Conservation (phyloP, 2,329 filamentous ascomycete species). For the Trichoderma cornu-damae region DNA sequence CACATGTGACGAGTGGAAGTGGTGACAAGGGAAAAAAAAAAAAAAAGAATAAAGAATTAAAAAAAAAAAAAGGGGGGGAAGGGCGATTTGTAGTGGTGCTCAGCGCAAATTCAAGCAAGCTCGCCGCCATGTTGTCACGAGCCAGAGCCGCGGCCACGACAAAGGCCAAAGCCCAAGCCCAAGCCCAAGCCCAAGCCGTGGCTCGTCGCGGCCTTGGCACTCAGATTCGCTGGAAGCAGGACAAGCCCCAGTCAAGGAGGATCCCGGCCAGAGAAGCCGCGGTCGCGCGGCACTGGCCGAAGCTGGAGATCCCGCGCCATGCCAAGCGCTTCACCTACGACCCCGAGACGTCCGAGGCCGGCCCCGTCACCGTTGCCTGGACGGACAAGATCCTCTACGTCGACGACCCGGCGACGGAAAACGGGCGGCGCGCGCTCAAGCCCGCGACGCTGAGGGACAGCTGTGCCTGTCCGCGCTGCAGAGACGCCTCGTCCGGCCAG, state of each 20-base stretch:
- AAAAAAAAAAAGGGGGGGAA: no score
- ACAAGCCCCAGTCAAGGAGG: neutral
- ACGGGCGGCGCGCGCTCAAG: constrained; percentile 26
- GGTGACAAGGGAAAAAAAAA: no score
- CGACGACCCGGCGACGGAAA: constrained; percentile 24
- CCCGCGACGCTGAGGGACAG: constrained; percentile 45
- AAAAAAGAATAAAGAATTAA: no score
- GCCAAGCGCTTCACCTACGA: constrained; percentile 19
- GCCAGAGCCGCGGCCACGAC: neutral
- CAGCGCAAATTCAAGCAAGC: neutral
- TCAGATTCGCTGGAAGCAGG: neutral
- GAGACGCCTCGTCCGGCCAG: constrained; percentile 55
- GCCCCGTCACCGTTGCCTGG: constrained; percentile 26
- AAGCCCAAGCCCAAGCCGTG: neutral
- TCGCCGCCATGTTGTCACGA: neutral
- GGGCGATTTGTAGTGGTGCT: no score
- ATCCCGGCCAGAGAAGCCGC: neutral
- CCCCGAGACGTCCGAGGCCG: neutral
- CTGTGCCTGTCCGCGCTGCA: constrained; percentile 49
- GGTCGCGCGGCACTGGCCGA: constrained; percentile 17
- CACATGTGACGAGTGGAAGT: no score
- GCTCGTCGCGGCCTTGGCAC: neutral
- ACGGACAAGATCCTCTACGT: constrained; percentile 28
- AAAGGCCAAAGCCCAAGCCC: neutral
- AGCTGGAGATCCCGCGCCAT: constrained; percentile 18